A percentile compares a stretch with the other conserved stretches of the same genome.
Conservation (phyloP, 768 basidiomycete genomes). For the Multifurca ochricompacta region DNA sequence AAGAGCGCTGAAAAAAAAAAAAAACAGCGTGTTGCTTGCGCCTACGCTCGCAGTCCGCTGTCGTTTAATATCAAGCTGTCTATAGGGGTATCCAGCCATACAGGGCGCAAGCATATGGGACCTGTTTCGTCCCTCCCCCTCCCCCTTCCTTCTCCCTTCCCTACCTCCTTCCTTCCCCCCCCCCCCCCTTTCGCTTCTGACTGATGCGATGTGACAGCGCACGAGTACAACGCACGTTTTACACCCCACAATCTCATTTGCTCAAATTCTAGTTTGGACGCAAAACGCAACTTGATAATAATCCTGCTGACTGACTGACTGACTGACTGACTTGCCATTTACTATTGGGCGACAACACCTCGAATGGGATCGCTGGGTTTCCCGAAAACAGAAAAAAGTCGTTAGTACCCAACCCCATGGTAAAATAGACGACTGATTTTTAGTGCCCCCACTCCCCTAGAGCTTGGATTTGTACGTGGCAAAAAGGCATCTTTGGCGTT, state of each 20-base stretch:
- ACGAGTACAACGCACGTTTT: neutral
- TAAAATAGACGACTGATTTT: no score
- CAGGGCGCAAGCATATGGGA: neutral
- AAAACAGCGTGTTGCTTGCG: neutral
- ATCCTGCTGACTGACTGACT: neutral
- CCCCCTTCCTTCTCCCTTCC: no score
- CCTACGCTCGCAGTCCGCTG: neutral
- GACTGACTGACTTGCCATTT: no score
- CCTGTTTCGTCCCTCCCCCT: neutral
- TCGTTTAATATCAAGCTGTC: neutral
- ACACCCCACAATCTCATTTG: neutral
- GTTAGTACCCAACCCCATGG: no score
- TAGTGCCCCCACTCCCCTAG: no score
- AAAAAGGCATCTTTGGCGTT: neutral
- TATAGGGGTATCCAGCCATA: neutral
- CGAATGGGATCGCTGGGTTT: neutral
- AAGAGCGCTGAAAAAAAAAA: neutral
- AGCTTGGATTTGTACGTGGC: conserved; percentile 5
- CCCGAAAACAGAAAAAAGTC: neutral
- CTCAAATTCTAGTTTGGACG: neutral
- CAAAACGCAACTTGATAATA: neutral
- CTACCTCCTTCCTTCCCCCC: no score
- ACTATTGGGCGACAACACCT: no score
- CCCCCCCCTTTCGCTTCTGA: no score
- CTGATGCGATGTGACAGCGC: neutral